Evolutionary conservation across 148 eudicot species (phyloP).

Genomic region (Rhododendron griersonianum): DNA sequence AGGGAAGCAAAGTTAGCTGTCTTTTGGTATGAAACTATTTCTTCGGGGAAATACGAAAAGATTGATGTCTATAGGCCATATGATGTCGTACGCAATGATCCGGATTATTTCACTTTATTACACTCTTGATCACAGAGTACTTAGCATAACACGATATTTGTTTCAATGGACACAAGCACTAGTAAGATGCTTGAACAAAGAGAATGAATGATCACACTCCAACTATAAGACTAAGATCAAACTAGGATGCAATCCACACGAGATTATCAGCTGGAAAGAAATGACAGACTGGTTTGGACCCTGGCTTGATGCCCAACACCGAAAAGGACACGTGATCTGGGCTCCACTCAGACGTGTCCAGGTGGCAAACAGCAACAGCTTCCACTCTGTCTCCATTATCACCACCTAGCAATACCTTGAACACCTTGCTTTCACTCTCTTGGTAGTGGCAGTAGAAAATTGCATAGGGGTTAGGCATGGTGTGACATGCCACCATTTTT

Average conservation of each 20-base stretch:
- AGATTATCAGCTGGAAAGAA: neutral
- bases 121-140: neutral
- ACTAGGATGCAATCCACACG: conserved; percentile 1
- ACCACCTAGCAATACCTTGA: conserved; percentile 31
- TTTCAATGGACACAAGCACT: neutral
- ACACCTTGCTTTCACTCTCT: conserved; percentile 36
- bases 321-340: conserved; percentile 41
- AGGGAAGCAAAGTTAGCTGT: neutral
- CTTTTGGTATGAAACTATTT: no score
- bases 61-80: neutral
- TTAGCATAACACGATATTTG: neutral
- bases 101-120: neutral
- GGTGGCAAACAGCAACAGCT: conserved; percentile 56
- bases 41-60: neutral
- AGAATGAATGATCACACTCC: neutral
- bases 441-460: conserved; percentile 61
- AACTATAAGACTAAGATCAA: neutral
- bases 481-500: conserved; percentile 55
- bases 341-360: conserved; percentile 54
- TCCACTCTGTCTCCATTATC: conserved; percentile 41
- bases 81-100: no score
- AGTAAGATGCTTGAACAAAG: neutral
- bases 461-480: conserved; percentile 68
- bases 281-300: conserved; percentile 23
- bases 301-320: conserved; percentile 35